Base-by-base conservation (phyloP, 164 flowering plant genomes). In the Stephania japonica region DNA sequence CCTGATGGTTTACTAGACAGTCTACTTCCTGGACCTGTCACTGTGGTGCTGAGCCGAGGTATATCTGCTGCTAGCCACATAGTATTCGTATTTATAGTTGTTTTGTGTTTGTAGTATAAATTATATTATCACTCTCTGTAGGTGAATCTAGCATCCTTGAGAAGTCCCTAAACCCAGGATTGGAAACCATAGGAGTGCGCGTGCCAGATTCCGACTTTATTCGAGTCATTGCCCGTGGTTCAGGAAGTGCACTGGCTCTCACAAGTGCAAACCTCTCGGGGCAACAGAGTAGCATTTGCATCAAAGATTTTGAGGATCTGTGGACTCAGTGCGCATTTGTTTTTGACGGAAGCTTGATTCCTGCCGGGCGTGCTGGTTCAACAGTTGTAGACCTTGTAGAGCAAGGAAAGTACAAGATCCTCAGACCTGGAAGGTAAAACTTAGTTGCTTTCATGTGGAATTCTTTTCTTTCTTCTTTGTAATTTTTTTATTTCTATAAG, bases 11-110 rank as follows among this genome's bases (percentile, higher is more conserved):
- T 96, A 75, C 92, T 96, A 69, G 89, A 89, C 24, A 77, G 83
- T 72, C 97, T 96, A 73, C 94, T 96, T 67, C 99, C 99, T 0
- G 99, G 98, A 56, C 99, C 99, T 72, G 97, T 93, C 68, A 96
- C 99, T 72, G 88, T 93, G 67, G 88, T 94, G 65, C 84, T 94
- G 27, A 80, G 56, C 70, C 86, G 97, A 89, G 99, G 97, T 94
- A 70, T 71, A 80, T 76, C 13, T 56, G 63, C 63, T 56, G 62
- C 12, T 18, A 18, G 7, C n/a, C n/a, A 21, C 63, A 56, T 5
- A 1, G 63, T 19, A 56, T 56, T 56, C 5, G 21, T 6, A 16
- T 56, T 19, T 19, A 14, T 56, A 18, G 19, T 1, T 6, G 38
- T 32, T 6, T 56, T 56, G 63, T n/a, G 21, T 56, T 18, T 7